A percentile compares a stretch with the other conserved stretches of the same genome.
phyloP scores from a whole-genome alignment of 2,329 filamentous ascomycete species.

The Colletotrichum camelliae region DNA sequence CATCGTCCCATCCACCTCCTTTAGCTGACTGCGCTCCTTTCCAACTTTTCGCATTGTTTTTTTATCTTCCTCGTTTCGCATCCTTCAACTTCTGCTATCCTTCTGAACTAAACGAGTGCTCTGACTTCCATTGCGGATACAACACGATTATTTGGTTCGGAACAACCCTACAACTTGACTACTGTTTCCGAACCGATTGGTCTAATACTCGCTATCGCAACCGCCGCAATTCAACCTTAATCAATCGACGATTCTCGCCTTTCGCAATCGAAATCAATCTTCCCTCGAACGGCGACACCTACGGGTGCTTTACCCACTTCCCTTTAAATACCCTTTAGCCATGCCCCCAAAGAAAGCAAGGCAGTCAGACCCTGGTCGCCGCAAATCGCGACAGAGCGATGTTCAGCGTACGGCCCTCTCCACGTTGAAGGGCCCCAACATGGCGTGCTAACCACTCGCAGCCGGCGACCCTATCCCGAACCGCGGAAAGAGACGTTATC shows the following conservation, averaged over 20 bases:
- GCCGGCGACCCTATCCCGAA: constrained; percentile 77
- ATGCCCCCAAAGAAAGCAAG: constrained; percentile 18
- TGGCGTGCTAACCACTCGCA: constrained; percentile 33
- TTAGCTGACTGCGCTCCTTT: too few relatives aligned
- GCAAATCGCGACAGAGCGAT: constrained; percentile 41
- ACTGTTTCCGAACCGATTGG: not conserved
- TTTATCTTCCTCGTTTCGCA: not conserved
- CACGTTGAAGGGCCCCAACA: not conserved
- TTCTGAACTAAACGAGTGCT: not conserved
- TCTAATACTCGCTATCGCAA: not conserved
- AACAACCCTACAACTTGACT: not conserved
- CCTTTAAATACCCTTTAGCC: not conserved
- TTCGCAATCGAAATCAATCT: not conserved
- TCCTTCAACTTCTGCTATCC: not conserved
- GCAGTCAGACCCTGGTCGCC: constrained; percentile 22
- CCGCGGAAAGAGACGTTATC: constrained; percentile 68
- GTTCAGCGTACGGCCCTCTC: constrained; percentile 41
- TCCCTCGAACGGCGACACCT: not conserved
- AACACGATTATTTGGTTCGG: not conserved
- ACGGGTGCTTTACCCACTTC: not conserved
- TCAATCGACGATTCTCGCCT: not conserved
- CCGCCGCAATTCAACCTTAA: not conserved
- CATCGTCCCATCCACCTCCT: not conserved
- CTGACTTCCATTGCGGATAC: not conserved
- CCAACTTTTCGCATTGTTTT: not conserved